Evolutionary conservation across 1,284 basidiomycete species (phyloP), one percentile per base, ranked within the genome.

Genomic region (Cutaneotrichosporon dermatis): DNA sequence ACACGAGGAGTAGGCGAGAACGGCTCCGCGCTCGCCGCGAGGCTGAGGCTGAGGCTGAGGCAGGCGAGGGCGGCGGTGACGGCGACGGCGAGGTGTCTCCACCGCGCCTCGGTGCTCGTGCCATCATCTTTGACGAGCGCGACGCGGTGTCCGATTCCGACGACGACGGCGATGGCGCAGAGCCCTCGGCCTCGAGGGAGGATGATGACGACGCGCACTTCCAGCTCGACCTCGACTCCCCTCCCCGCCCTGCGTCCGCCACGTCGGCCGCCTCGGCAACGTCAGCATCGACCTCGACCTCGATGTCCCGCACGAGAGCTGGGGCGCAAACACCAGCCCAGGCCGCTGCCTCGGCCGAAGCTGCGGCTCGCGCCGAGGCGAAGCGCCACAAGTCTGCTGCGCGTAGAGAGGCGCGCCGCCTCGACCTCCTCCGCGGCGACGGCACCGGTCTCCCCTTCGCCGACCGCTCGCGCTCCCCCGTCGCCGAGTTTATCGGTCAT

Each of bases 361-460:
- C 41, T 1, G 58, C 55, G 6, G 35, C 36, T 16, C 42, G 70
- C 67, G 53, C 62, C 1, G 64, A 66, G 13, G 60, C 62, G 35
- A 75, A 76, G 55, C 65, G 67, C 3, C 58, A 56, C 2, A 72
- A 73, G 51, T 63, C 69, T 3, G 64, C 65, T 1, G 65, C 59
- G 8, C 60, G 66, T 41, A 57, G 69, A 34, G 74, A 76, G 50
- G 60, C 65, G 25, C 62, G 76, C 11, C 63, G 76, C 4, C 51
- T 77, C 40, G 72, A 75, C 54, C 61, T 78, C 9, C 58, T 77
- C 8, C 68, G 72, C 16, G 76, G 76, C 2, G 76, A 78, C 60
- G 76, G 76, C 6, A 74, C 69, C 2, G 55, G 44, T 10, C 48
- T 59, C 25, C 60, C 57, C 4, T 58, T 46, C 37, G 46, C 55